Conservation (phyloP, 305 asterid genomes). For the Fraxinus baroniana region DNA sequence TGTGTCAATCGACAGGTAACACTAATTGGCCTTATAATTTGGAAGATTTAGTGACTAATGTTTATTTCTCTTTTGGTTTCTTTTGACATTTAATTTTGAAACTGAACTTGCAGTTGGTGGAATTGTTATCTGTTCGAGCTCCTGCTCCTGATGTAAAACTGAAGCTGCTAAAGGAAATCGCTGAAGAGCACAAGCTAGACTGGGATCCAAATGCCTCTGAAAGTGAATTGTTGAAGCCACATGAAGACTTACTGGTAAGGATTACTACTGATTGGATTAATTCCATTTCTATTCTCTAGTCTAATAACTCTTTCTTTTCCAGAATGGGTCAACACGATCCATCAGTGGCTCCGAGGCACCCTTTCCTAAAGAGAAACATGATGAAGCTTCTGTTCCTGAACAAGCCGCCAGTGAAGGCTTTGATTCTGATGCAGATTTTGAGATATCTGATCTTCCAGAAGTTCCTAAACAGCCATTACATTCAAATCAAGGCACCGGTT, state of each 20-base stretch:
- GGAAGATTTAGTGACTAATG: neutral
- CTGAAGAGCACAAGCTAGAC: conserved; percentile 84
- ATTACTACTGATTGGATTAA: conserved; percentile 3
- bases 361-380: conserved; percentile 58
- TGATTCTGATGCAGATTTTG: conserved; percentile 67
- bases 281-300: neutral
- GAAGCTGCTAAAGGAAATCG: conserved; percentile 86
- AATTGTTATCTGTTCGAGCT: conserved; percentile 84
- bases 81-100: conserved; percentile 7
- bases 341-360: conserved; percentile 62
- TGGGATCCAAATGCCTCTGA: conserved; percentile 92
- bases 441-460: conserved; percentile 69
- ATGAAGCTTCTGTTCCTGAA: conserved; percentile 44
- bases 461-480: conserved; percentile 69
- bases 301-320: conserved; percentile 29
- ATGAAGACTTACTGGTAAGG: conserved; percentile 83
- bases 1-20: conserved; percentile 97
- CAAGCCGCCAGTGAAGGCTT: conserved; percentile 37
- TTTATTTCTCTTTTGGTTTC: conserved; percentile 15
- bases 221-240: conserved; percentile 69
- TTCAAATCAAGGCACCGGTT: conserved; percentile 38
- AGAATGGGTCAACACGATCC: conserved; percentile 78
- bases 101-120: conserved; percentile 58
- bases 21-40: neutral
- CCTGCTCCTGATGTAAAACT: conserved; percentile 86